Conservation (phyloP, 208 protist genomes). For the Acanthamoeba lenticulata region DNA sequence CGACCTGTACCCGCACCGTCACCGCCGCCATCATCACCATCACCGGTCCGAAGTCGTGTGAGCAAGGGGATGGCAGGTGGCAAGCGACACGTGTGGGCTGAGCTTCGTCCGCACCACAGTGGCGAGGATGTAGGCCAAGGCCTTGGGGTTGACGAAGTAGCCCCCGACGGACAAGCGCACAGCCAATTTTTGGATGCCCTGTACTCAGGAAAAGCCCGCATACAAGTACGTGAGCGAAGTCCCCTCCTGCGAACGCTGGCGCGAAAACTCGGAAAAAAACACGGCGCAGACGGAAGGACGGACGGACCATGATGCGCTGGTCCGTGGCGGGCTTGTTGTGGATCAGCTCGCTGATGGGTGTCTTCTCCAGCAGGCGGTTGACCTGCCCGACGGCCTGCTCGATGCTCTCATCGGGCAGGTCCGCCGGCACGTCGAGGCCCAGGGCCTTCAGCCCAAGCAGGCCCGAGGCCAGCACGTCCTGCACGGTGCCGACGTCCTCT, state of each 20-base stretch:
- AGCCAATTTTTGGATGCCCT: background rate
- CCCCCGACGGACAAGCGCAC: background rate
- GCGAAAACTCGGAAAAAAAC: no score
- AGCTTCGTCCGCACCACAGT: background rate
- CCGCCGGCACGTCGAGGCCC: background rate
- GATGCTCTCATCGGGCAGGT: background rate
- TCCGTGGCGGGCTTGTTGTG: background rate
- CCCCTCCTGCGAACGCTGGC: no score
- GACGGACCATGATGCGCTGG: background rate
- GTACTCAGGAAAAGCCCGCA: no score
- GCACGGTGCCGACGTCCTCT: no score
- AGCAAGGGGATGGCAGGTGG: no score
- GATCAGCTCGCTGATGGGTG: background rate
- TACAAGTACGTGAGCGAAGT: no score
- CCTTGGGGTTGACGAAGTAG: background rate
- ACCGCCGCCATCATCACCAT: no score
- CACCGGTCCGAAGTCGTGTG: background rate
- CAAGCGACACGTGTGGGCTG: no score
- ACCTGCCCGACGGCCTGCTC: background rate
- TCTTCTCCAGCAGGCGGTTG: background rate
- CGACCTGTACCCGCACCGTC: conserved; percentile 2
- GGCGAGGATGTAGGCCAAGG: background rate
- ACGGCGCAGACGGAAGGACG: no score
- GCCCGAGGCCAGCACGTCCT: background rate
- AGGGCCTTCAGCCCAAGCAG: background rate